These are phyloP conservation scores for Hypoxylon sp. DNA, from an alignment of 2,329 filamentous ascomycete species.

Conservation along the genomic window DNA sequence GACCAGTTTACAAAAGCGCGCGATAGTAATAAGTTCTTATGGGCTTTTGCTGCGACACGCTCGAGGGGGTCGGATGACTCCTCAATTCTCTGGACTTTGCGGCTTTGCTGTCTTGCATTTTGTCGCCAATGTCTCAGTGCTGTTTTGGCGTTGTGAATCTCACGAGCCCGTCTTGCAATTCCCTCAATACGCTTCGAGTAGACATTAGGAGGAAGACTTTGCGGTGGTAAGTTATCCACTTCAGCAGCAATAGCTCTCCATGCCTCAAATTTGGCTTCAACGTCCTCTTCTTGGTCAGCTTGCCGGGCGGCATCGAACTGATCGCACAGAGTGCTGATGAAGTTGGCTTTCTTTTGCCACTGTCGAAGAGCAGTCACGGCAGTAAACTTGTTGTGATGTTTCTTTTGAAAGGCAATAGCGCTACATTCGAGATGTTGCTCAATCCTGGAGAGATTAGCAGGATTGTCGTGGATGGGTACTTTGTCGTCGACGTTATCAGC, in stretches of 20 bases:
- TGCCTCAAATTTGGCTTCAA: slow-evolving; percentile 44
- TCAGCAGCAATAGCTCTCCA: slow-evolving; percentile 49
- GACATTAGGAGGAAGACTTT: slow-evolving; percentile 45
- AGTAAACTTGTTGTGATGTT: slow-evolving; percentile 46
- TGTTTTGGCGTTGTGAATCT: slow-evolving; percentile 48
- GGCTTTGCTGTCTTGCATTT: slow-evolving; percentile 36
- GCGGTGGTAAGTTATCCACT: slow-evolving; percentile 40
- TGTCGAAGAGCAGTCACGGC: slow-evolving; percentile 45
- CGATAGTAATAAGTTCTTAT: slow-evolving; percentile 50
- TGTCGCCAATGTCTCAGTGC: slow-evolving; percentile 48
- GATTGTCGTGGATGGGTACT: slow-evolving; percentile 25
- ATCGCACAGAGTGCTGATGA: slow-evolving; percentile 40
- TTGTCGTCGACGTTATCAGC: slow-evolving; percentile 12
- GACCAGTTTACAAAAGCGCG: slow-evolving; percentile 51
- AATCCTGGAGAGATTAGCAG: slow-evolving; percentile 37
- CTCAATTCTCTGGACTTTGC: slow-evolving; percentile 37
- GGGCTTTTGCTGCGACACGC: slow-evolving; percentile 48
- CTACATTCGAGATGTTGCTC: slow-evolving; percentile 45
- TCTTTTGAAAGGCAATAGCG: slow-evolving; percentile 48
- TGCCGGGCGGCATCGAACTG: slow-evolving; percentile 47
- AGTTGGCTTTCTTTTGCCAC: slow-evolving; percentile 49
- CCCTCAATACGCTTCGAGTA: slow-evolving; percentile 52
- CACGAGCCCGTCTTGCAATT: slow-evolving; percentile 48
- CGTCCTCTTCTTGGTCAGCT: slow-evolving; percentile 44
- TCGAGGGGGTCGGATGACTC: slow-evolving; percentile 47